Evolutionary conservation across 139 green algal genomes (phyloP).

Genomic region (Astrephomene gubernaculifera): DNA sequence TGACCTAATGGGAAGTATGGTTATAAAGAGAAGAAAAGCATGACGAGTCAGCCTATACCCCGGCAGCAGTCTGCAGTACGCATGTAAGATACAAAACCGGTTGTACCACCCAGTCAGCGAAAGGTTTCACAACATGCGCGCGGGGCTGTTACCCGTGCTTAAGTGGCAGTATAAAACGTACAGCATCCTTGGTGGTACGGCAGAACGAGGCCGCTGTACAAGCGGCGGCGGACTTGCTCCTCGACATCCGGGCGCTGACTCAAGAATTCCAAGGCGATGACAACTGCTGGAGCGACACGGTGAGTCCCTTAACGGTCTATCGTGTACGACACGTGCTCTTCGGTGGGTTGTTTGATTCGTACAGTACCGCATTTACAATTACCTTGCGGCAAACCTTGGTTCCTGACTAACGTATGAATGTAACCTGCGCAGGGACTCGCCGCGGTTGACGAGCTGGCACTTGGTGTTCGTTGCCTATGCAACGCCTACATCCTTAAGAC

Average conservation of each 20-base stretch:
- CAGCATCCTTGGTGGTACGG: slow-evolving; percentile 15
- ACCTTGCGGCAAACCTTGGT: no score
- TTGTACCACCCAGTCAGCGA: no score
- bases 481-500: not conserved
- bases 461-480: not conserved
- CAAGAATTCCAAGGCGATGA: not conserved
- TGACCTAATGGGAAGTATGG: no score
- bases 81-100: no score
- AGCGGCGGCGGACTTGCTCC: not conserved
- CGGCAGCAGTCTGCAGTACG: no score
- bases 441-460: not conserved
- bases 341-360: no score
- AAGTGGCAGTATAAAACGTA: slow-evolving; percentile 1
- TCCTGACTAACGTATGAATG: no score
- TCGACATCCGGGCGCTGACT: not conserved
- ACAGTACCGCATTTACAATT: no score
- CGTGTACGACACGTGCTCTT: not conserved
- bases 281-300: not conserved
- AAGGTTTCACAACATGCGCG: no score
- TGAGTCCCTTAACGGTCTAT: not conserved
- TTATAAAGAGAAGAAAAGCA: no score
- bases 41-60: no score
- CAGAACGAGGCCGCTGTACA: slow-evolving; percentile 21
- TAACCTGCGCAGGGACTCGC: slow-evolving; percentile 4
- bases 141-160: not conserved